Base-by-base conservation (phyloP, 805 yeast genomes). In the Myxozyma kluyveri region DNA sequence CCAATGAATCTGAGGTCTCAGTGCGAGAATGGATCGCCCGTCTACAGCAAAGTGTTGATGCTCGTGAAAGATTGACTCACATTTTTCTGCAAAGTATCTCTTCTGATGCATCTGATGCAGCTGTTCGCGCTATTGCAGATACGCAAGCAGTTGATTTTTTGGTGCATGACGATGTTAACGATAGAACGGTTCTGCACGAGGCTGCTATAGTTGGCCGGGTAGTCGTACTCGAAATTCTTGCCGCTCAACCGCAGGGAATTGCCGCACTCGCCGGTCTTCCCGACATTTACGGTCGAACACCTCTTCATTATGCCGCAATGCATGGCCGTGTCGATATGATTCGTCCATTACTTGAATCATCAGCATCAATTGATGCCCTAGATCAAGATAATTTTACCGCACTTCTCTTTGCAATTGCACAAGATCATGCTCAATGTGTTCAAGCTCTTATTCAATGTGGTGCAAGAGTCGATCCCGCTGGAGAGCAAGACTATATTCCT, bases 221-320 rank as follows among this genome's bases (percentile, higher is more conserved):
- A 4, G 51, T 49, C 4, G 61, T 71, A 12, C 51, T 72, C 18
- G 60, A 64, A 10, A 61, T 68, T n/a, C 69, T 69, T 5, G 56
- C 68, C 21, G 42, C 53, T 10, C 52, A 47, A 10, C 50, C 45
- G 4, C 47, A 41, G 10, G 21, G 31, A 10, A 27, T 47, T 12
- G 10, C 44, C 9, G 41, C 67, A 24, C 67, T 65, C 33, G 63
- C 66, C 17, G 52, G 62, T 22, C 60, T 59, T 4, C 48, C 51
- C 4, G 77, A 73, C 49, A 66, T 67, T 7, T 69, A 70, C 59
- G 95, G 95, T 2, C 77, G 91, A 57, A 82, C 84, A 1, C 90
- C 97, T 21, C 70, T 93, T 17, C 98, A 91, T 68, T 88, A 89
- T 65, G 95, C 96, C 3, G 78, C 95, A 2, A 63, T 67, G 14